Evolutionary conservation across 2,329 filamentous ascomycete genomes (phyloP).

Genomic region (Fusarium nanum): DNA sequence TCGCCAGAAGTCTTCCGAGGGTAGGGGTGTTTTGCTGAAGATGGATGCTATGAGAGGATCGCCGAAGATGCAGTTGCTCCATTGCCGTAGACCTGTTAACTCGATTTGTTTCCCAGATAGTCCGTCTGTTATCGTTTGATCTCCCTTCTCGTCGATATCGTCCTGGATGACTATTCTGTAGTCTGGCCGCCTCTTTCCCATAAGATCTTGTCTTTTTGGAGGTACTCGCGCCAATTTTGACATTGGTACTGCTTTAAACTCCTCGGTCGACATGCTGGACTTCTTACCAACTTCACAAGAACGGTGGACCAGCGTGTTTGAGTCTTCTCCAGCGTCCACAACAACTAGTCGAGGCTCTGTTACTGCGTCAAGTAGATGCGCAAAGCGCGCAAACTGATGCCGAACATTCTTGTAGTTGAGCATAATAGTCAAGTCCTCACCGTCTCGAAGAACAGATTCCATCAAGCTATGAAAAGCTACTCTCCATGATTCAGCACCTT

Average conservation of each 20-base stretch:
- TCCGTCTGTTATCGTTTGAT: conserved; percentile 1
- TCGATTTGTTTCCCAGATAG: conserved; percentile 41
- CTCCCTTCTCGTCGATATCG: conserved; percentile 2
- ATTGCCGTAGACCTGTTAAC: conserved; percentile 66
- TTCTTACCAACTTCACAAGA: conserved; percentile 15
- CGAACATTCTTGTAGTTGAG: conserved; percentile 68
- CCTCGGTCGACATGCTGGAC: neutral
- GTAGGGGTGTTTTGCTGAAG: conserved; percentile 59
- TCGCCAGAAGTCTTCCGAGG: conserved; percentile 58
- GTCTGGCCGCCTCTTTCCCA: neutral
- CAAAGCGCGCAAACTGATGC: conserved; percentile 62
- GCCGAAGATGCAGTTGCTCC: conserved; percentile 69
- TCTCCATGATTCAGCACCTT: conserved; percentile 60
- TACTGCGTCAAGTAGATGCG: conserved; percentile 64
- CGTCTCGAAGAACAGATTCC: conserved; percentile 68
- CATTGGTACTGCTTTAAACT: conserved; percentile 4
- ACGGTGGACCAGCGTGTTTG: conserved; percentile 60
- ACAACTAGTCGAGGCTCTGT: conserved; percentile 64
- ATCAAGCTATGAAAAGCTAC: conserved; percentile 67
- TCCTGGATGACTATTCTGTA: conserved; percentile 10
- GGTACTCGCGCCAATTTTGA: conserved; percentile 2
- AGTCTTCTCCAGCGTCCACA: conserved; percentile 63
- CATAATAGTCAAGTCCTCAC: conserved; percentile 68
- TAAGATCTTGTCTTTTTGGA: neutral
- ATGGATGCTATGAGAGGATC: conserved; percentile 66